Evolutionary conservation across 345 rosid genomes (phyloP).

Genomic region (Citrus hindsii): DNA sequence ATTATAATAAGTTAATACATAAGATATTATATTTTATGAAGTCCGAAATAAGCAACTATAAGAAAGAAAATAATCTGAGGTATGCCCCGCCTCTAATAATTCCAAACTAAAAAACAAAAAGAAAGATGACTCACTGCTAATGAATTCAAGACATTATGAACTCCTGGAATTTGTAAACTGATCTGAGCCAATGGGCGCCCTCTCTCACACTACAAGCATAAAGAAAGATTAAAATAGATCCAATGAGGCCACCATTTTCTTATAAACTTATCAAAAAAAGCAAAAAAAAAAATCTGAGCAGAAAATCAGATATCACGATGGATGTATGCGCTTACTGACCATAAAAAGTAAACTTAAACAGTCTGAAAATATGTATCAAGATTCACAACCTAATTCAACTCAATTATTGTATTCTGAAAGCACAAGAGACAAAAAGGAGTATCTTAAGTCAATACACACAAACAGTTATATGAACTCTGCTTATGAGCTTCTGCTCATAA

Average conservation of each 20-base stretch:
- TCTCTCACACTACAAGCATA: conserved; percentile 20
- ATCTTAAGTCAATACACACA: neutral
- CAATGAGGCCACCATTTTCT: neutral
- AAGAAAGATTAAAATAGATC: neutral
- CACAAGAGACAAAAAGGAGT: neutral
- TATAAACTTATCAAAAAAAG: neutral
- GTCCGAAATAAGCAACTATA: neutral
- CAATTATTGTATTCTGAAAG: neutral
- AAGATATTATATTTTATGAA: neutral
- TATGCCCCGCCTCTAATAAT: neutral
- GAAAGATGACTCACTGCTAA: conserved; percentile 20
- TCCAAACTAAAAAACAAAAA: neutral
- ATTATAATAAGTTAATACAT: neutral
- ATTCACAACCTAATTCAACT: neutral
- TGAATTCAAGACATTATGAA: conserved; percentile 34
- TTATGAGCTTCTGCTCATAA: neutral
- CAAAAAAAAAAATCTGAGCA: neutral
- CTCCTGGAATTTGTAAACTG: conserved; percentile 29
- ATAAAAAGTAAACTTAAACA: neutral
- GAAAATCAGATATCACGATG: neutral
- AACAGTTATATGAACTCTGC: neutral
- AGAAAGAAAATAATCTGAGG: neutral
- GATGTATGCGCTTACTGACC: no score
- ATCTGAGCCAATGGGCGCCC: conserved; percentile 29
- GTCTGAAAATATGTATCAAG: neutral